Evolutionary conservation across 345 rosid species (phyloP).

Genomic region (Aurinia saxatilis): DNA sequence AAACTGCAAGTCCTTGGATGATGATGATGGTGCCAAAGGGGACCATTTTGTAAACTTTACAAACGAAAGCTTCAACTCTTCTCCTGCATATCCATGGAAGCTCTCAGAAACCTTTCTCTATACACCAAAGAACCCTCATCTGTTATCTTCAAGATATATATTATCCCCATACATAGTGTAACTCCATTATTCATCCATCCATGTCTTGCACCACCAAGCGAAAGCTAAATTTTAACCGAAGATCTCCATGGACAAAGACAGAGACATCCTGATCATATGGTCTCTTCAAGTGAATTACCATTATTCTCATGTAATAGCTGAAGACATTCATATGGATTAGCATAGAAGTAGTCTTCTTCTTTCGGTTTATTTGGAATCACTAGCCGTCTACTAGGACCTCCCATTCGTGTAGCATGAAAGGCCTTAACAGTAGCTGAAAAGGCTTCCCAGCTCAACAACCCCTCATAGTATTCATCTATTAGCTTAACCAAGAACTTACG

Average conservation of each 20-base stretch:
- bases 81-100: slow-evolving; percentile 12
- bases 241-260: not conserved
- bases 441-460: slow-evolving; percentile 69
- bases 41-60: not conserved
- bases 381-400: slow-evolving; percentile 52
- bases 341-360: slow-evolving; percentile 90
- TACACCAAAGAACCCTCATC: slow-evolving; percentile 26
- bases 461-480: slow-evolving; percentile 62
- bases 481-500: slow-evolving; percentile 69
- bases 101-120: slow-evolving; percentile 6
- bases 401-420: slow-evolving; percentile 60
- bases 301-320: slow-evolving; percentile 34
- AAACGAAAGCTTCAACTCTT: not conserved
- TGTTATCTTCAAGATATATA: slow-evolving; percentile 6
- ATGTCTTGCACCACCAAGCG: slow-evolving; percentile 11
- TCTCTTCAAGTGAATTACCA: slow-evolving; percentile 16
- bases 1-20: slow-evolving; percentile 23
- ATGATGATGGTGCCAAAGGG: not conserved
- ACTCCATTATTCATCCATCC: slow-evolving; percentile 9
- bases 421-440: slow-evolving; percentile 72
- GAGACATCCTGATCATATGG: slow-evolving; percentile 2
- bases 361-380: slow-evolving; percentile 77
- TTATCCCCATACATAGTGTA: not conserved
- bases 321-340: slow-evolving; percentile 94
- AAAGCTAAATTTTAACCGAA: not conserved